Conservation (phyloP, 371 early-diverging fungal genomes). For the Circinella minor region DNA sequence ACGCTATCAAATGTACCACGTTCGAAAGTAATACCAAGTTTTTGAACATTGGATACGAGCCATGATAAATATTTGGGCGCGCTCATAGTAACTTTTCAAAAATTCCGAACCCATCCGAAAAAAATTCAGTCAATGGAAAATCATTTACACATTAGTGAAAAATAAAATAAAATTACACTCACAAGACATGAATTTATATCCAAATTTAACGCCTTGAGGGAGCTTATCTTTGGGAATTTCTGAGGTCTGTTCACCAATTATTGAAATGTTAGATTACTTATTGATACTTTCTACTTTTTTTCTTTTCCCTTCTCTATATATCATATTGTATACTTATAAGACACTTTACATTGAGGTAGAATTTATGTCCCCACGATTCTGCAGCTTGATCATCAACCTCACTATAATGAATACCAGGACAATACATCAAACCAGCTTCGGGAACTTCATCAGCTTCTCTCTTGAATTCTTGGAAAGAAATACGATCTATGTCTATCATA, state of each 20-base stretch:
- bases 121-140: too few species aligned
- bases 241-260: conserved; percentile 17
- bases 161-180: conserved; percentile 1
- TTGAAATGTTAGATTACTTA: too few species aligned
- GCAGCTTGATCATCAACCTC: conserved; percentile 23
- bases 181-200: conserved; percentile 40
- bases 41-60: conserved; percentile 54
- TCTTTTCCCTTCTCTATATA: too few species aligned
- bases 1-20: conserved; percentile 52
- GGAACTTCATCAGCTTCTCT: conserved; percentile 30
- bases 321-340: too few species aligned
- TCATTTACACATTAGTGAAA: too few species aligned
- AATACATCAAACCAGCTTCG: conserved; percentile 35
- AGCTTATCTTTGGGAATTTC: conserved; percentile 25
- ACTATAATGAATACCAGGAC: conserved; percentile 30
- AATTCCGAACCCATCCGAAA: not conserved
- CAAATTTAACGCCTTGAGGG: conserved; percentile 22
- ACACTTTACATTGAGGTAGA: conserved; percentile 10
- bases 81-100: conserved; percentile 29
- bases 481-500: conserved; percentile 33
- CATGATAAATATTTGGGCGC: conserved; percentile 65
- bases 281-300: too few species aligned
- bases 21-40: conserved; percentile 58
- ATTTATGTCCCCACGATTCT: conserved; percentile 20
- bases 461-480: conserved; percentile 34